These are phyloP conservation scores for Neocallimastix lanati DNA, from an alignment of 192 early-diverging fungal genomes.

Conservation along the genomic window DNA sequence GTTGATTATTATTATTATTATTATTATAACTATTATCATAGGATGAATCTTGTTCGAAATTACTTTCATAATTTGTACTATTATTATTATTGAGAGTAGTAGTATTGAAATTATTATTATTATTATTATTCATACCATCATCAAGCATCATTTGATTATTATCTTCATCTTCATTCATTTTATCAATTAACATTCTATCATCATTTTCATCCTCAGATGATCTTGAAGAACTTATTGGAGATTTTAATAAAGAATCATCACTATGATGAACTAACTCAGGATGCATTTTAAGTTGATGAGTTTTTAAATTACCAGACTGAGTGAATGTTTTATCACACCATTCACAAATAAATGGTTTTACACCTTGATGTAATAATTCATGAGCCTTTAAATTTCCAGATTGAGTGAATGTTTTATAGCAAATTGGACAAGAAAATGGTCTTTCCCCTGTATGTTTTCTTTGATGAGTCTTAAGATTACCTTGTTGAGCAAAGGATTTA, in stretches of 20 bases:
- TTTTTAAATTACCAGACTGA: not conserved
- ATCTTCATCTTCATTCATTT: not conserved
- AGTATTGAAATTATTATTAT: too few relatives aligned
- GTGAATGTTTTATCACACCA: not conserved
- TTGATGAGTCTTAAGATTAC: not conserved
- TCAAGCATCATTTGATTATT: not conserved
- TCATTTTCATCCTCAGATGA: not conserved
- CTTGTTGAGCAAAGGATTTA: not conserved
- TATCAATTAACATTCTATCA: not conserved
- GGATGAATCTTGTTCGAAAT: too few relatives aligned
- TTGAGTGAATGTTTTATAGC: not conserved
- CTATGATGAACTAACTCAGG: not conserved
- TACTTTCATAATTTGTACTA: not conserved
- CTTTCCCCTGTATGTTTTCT: not conserved
- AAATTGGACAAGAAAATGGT: not conserved
- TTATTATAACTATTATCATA: not conserved
- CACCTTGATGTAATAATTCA: not conserved
- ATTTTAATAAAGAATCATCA: not conserved
- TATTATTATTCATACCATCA: too few relatives aligned
- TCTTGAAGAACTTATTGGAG: not conserved
- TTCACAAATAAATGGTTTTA: not conserved
- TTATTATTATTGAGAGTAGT: not conserved
- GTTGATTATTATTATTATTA: not conserved
- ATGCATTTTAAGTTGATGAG: not conserved
- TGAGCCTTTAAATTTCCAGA: not conserved